A percentile compares a stretch with the other conserved stretches of the same genome.
Conservation (phyloP, 805 yeast species). For the Candida dajiaensis region DNA sequence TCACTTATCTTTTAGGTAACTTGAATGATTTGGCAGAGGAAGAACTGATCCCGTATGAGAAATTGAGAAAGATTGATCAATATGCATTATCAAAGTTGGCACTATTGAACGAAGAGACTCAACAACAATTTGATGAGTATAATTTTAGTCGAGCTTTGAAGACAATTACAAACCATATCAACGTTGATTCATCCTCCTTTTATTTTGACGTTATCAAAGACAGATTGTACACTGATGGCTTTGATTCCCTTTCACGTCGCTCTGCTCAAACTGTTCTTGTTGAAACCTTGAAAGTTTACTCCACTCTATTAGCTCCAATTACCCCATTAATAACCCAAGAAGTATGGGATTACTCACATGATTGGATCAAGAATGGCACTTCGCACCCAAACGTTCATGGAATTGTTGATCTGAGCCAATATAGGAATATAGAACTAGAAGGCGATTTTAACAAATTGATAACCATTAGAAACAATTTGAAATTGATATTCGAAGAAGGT, state of each 20-base stretch:
- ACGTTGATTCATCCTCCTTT: conserved; percentile 67
- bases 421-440: conserved; percentile 31
- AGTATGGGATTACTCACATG: conserved; percentile 61
- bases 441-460: conserved; percentile 39
- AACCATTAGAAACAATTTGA: conserved; percentile 42
- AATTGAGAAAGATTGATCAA: conserved; percentile 49
- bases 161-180: conserved; percentile 64
- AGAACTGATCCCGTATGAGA: conserved; percentile 31
- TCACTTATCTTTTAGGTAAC: conserved; percentile 78
- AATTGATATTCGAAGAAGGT: conserved; percentile 49
- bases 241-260: conserved; percentile 42
- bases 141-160: conserved; percentile 70
- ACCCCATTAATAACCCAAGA: conserved; percentile 84
- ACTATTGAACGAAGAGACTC: conserved; percentile 36
- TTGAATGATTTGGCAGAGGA: conserved; percentile 37
- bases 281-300: conserved; percentile 53
- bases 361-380: conserved; percentile 16
- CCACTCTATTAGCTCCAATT: conserved; percentile 72
- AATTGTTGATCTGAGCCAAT: conserved; percentile 16
- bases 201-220: conserved; percentile 89
- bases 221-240: conserved; percentile 65
- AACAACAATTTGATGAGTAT: conserved; percentile 44
- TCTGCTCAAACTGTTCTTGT: conserved; percentile 60
- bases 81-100: conserved; percentile 53
- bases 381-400: conserved; percentile 17